phyloP scores from a whole-genome alignment of 2,329 filamentous ascomycete species.

The Capronia epimyces region DNA sequence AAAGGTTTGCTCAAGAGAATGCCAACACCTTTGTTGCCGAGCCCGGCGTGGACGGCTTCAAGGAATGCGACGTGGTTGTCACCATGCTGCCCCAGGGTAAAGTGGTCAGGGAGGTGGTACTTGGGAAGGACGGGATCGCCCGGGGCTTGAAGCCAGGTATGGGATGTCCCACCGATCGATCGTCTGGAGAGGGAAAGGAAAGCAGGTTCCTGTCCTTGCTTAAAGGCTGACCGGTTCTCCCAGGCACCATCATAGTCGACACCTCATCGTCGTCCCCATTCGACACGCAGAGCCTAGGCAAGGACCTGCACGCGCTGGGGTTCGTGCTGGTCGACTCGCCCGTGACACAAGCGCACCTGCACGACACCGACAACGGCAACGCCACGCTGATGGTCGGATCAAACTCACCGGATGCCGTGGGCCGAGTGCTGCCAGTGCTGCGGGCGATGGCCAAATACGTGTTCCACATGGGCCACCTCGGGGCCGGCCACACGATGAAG shows the following conservation, averaged over 20 bases:
- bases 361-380: constrained; percentile 25
- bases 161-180: too few relatives aligned
- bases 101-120: constrained; percentile 33
- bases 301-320: constrained; percentile 15
- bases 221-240: too few relatives aligned
- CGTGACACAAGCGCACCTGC: constrained; percentile 23
- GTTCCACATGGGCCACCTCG: constrained; percentile 26
- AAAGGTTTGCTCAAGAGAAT: constrained; percentile 77
- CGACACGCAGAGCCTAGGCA: constrained; percentile 21
- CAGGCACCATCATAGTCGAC: constrained; percentile 24
- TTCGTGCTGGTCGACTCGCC: constrained; percentile 24
- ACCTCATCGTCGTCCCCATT: constrained; percentile 26
- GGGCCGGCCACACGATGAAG: constrained; percentile 25
- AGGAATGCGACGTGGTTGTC: constrained; percentile 33
- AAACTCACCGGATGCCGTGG: constrained; percentile 18
- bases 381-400: constrained; percentile 26
- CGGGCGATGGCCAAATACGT: constrained; percentile 25
- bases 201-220: too few relatives aligned
- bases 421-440: constrained; percentile 20
- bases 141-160: constrained; percentile 31
- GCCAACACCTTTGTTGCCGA: constrained; percentile 45
- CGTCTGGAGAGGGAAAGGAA: background rate
- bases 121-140: constrained; percentile 31
- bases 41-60: constrained; percentile 29
- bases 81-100: constrained; percentile 36